Conservation (phyloP, 139 green algal species). For the Zygnema cylindricum region DNA sequence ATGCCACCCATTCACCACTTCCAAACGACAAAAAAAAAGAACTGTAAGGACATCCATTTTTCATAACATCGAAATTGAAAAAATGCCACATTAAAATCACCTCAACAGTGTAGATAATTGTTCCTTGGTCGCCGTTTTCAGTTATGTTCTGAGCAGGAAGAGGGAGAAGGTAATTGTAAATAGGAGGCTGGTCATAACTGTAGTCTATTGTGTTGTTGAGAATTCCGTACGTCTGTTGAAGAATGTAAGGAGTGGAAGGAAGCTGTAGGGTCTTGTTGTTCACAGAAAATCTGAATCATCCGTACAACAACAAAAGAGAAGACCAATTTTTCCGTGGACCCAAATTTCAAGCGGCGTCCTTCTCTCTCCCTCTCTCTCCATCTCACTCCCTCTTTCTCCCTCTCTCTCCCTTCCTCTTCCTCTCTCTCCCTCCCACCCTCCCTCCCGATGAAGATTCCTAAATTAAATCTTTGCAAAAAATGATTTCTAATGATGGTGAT, state of each 20-base stretch:
- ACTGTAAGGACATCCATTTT: too few species aligned
- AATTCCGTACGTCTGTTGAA: background rate
- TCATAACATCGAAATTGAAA: too few species aligned
- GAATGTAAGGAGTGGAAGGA: background rate
- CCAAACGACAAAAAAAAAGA: too few species aligned
- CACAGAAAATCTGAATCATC: background rate
- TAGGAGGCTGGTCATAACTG: background rate
- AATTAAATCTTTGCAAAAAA: too few species aligned
- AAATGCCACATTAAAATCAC: too few species aligned
- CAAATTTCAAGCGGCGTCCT: too few species aligned
- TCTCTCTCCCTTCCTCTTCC: background rate
- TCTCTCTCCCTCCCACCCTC: background rate
- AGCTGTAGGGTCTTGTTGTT: background rate
- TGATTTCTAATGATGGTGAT: too few species aligned
- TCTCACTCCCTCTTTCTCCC: background rate
- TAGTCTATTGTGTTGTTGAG: background rate
- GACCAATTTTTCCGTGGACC: too few species aligned
- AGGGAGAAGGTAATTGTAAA: background rate
- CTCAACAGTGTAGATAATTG: background rate
- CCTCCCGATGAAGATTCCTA: too few species aligned
- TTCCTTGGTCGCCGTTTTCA: background rate
- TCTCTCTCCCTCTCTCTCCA: background rate
- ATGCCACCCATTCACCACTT: too few species aligned
- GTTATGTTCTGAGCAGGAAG: background rate
- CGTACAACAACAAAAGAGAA: too few species aligned